Base-by-base conservation (phyloP, 805 yeast genomes). In the Lachancea fermentati region DNA sequence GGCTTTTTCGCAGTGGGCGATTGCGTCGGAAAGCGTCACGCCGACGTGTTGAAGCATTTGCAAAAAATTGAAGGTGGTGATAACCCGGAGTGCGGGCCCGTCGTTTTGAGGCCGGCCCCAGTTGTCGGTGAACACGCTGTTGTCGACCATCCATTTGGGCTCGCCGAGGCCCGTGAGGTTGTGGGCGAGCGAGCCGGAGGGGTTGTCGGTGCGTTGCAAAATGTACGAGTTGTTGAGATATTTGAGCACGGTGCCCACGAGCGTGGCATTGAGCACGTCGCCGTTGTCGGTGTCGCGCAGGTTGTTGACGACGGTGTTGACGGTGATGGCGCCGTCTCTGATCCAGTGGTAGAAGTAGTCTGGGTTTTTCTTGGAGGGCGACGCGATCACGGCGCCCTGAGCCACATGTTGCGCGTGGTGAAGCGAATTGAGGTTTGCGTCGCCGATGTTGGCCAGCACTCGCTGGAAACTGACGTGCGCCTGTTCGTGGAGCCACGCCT, bases 101-200 rank as follows among this genome's bases (percentile, higher is more conserved):
- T 91, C 97, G 44, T 87, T 74, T 63, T 91, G 97, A 1, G 97
- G 97, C 50, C 97, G 71, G 2, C 97, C 97, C 97, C 97, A 91
- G 26, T 67, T 58, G 2, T 66, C 79, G 4, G 60, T 59, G 52
- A 83, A 91, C 1, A 84, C 68, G 0, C 76, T 52, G 17, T 82
- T 80, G 56, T 86, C 75, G 3, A 79, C 76, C 57, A 71, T 59
- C 56, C 83, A 91, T 60, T 91, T 91, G 5, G 97, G 97, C 58
- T 91, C 97, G 2, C 97, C 97, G 25, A 89, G 67, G 2, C 85
- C 87, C 6, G 62, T 61, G 34, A 73, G 65, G 43, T 67, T 68
- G 25, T 46, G 38, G 19, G 53, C 61, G 36, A 76, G 76, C 1
- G 60, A 55, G 0, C 97, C 97, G 8, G 88, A 78, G 19, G 75